A percentile compares a stretch with the other conserved stretches of the same genome.
Conservation (phyloP, 768 basidiomycete species). For the Lyophyllum shimeji region DNA sequence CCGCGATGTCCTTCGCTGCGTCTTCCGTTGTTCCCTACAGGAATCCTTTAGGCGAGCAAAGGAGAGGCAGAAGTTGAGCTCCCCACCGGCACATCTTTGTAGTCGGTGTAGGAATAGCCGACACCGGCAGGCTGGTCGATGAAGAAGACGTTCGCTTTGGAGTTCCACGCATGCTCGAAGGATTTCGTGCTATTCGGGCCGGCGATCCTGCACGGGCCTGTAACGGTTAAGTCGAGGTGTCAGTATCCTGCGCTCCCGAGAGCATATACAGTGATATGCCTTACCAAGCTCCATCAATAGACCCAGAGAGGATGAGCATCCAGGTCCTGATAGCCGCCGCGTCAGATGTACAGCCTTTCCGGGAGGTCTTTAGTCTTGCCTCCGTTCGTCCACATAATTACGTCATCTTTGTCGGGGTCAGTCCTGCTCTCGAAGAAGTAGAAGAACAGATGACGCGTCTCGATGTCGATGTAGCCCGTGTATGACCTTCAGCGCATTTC, state of each 20-base stretch:
- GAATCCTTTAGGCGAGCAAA: neutral
- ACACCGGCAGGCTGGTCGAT: constrained; percentile 63
- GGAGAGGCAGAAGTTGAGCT: neutral
- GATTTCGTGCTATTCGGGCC: constrained; percentile 48
- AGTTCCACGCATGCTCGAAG: constrained; percentile 67
- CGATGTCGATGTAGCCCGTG: constrained; percentile 68
- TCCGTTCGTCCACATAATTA: constrained; percentile 57
- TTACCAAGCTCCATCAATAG: constrained; percentile 74
- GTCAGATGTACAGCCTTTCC: neutral
- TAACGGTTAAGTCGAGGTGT: neutral
- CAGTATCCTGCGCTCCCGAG: too few species aligned
- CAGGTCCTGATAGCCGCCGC: constrained; percentile 33
- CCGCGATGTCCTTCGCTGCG: constrained; percentile 68
- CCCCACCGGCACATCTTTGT: constrained; percentile 57
- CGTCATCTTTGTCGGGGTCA: constrained; percentile 58
- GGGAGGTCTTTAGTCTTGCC: constrained; percentile 24
- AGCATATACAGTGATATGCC: constrained; percentile 23
- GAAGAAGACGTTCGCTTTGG: constrained; percentile 62
- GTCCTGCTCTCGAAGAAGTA: constrained; percentile 76
- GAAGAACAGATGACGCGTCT: constrained; percentile 66
- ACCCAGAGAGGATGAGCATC: constrained; percentile 49
- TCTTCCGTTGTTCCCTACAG: constrained; percentile 60
- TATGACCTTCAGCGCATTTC: constrained; percentile 51
- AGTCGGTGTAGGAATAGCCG: constrained; percentile 64
- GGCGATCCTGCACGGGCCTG: constrained; percentile 68